Percentiles rank a stretch among this genome's conserved stretches.
Evolutionary conservation across 768 basidiomycete genomes (phyloP).

Genomic region (Bullera alba): DNA sequence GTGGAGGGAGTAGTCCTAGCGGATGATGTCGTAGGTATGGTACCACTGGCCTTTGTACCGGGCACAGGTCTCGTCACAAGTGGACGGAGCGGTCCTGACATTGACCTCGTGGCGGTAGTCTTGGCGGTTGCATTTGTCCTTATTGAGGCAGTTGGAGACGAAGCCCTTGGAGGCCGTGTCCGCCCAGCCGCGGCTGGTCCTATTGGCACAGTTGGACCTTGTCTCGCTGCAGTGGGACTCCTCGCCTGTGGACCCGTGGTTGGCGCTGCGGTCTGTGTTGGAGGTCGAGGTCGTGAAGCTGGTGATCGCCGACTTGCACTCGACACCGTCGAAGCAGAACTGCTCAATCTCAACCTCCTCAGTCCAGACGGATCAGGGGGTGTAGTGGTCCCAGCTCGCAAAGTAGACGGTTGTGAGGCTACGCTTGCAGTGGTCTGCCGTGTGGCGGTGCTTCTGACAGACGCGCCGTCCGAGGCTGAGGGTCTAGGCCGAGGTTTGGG

Average conservation of each 20-base stretch:
- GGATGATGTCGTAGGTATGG: too few relatives aligned
- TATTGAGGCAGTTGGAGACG: slow-evolving; percentile 7
- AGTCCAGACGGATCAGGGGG: slow-evolving; percentile 18
- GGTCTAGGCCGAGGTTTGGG: not conserved
- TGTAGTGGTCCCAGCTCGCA: not conserved
- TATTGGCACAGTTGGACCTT: slow-evolving; percentile 12
- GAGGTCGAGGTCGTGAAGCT: not conserved
- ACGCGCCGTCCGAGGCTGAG: not conserved
- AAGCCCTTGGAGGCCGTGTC: not conserved
- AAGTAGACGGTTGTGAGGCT: not conserved
- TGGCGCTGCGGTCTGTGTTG: not conserved
- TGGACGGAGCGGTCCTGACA: not conserved
- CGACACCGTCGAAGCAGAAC: slow-evolving; percentile 16
- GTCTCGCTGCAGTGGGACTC: slow-evolving; percentile 20
- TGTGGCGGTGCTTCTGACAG: not conserved
- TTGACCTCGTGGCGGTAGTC: slow-evolving; percentile 3
- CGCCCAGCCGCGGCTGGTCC: too few relatives aligned
- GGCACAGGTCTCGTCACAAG: not conserved
- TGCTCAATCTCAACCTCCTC: slow-evolving; percentile 19
- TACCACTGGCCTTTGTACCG: too few relatives aligned
- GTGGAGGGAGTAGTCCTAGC: too few relatives aligned
- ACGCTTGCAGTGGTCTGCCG: not conserved
- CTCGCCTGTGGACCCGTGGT: slow-evolving; percentile 10
- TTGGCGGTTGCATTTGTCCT: too few relatives aligned
- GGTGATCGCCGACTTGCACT: slow-evolving; percentile 2